Conservation (phyloP, 768 basidiomycete species). For the Galerina sulciceps region DNA sequence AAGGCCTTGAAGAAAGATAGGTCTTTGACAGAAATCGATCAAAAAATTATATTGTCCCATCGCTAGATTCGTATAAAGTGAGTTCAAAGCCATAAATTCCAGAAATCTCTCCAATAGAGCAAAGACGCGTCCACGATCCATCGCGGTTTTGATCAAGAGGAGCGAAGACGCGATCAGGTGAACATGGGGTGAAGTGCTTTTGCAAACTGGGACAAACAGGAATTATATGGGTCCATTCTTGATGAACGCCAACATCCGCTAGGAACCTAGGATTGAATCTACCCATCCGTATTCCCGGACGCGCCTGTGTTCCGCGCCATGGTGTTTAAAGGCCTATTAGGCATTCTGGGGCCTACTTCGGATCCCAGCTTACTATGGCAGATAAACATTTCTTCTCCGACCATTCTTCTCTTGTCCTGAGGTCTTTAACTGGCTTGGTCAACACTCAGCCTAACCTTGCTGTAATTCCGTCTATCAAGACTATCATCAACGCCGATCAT, state of each 20-base stretch:
- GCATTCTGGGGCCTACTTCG: neutral
- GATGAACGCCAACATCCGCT: neutral
- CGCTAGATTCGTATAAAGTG: too few species aligned
- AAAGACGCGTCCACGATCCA: too few species aligned
- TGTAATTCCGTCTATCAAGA: neutral
- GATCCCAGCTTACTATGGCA: neutral
- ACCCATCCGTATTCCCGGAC: neutral
- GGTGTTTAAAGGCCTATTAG: neutral
- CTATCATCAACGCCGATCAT: constrained; percentile 1
- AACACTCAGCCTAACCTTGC: constrained; percentile 2
- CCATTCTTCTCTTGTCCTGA: neutral
- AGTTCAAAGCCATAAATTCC: too few species aligned
- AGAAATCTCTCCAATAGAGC: too few species aligned
- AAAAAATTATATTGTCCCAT: too few species aligned
- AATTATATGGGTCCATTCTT: constrained; percentile 1
- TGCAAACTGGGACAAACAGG: neutral
- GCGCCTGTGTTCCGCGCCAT: neutral
- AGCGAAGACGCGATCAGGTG: too few species aligned
- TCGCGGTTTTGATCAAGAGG: too few species aligned
- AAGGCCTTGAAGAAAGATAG: too few species aligned
- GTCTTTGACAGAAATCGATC: too few species aligned
- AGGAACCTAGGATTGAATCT: neutral
- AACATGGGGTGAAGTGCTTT: neutral
- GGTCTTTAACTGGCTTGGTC: neutral
- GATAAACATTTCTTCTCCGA: constrained; percentile 4